Evolutionary conservation across 352 stramenopile genomes (phyloP).

Genomic region (Globisporangium barbulae): DNA sequence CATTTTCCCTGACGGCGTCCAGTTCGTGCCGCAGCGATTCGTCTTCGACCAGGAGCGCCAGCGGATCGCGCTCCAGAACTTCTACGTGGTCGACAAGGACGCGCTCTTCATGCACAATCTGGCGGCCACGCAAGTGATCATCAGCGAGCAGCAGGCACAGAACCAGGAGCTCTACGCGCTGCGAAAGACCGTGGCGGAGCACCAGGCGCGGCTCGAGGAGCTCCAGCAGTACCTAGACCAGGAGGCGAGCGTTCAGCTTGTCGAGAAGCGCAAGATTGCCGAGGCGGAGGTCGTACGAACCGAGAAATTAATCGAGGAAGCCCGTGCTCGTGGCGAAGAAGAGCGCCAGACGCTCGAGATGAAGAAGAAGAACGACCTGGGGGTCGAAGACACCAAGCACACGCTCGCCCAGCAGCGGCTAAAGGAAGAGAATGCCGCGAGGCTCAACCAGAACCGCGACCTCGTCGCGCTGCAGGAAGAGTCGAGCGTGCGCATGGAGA

Average conservation of each 20-base stretch:
- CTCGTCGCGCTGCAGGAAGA: slow-evolving; percentile 60
- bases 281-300: slow-evolving; percentile 31
- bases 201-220: slow-evolving; percentile 36
- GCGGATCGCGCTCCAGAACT: slow-evolving; percentile 74
- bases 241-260: slow-evolving; percentile 58
- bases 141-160: slow-evolving; percentile 29
- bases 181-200: slow-evolving; percentile 16
- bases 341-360: slow-evolving; percentile 47
- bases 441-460: slow-evolving; percentile 50
- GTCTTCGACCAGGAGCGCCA: slow-evolving; percentile 45
- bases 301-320: slow-evolving; percentile 44
- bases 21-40: slow-evolving; percentile 55
- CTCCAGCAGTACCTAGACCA: slow-evolving; percentile 54
- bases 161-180: slow-evolving; percentile 34
- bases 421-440: slow-evolving; percentile 36
- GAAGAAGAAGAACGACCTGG: slow-evolving; percentile 44
- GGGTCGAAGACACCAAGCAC: slow-evolving; percentile 47
- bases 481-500: slow-evolving; percentile 52
- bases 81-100: slow-evolving; percentile 87
- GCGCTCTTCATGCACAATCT: slow-evolving; percentile 92
- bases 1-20: slow-evolving; percentile 69
- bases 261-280: slow-evolving; percentile 58
- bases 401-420: slow-evolving; percentile 46
- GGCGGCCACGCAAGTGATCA: slow-evolving; percentile 84
- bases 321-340: slow-evolving; percentile 37